A percentile compares a stretch with the other conserved stretches of the same genome.
Evolutionary conservation across 2,329 filamentous ascomycete species (phyloP).

Genomic region (Ascochyta viciae-villosae): DNA sequence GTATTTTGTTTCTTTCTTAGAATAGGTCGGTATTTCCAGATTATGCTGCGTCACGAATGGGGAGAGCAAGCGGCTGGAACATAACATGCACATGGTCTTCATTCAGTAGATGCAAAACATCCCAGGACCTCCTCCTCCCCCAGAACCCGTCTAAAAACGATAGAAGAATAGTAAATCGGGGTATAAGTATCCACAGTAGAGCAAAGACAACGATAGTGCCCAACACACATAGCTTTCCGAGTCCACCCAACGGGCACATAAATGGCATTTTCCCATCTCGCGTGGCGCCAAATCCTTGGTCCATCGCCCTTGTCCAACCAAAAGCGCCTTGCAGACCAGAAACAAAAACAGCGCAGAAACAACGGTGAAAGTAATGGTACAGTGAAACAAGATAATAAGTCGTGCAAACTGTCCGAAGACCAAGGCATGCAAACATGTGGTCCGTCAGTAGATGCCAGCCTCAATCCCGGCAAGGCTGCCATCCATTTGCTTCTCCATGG

Average conservation of each 20-base stretch:
- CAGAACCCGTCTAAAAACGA: slow-evolving; percentile 18
- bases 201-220: slow-evolving; percentile 1
- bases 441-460: slow-evolving; percentile 14
- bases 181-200: slow-evolving; percentile 17
- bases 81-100: neutral
- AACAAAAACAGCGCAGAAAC: neutral
- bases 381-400: slow-evolving; percentile 1
- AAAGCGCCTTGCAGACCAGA: slow-evolving; percentile 1
- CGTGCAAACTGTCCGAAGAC: slow-evolving; percentile 5
- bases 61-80: neutral
- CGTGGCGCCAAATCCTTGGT: neutral
- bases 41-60: too few relatives aligned
- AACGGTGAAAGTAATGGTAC: neutral
- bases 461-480: slow-evolving; percentile 27
- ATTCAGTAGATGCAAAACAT: neutral
- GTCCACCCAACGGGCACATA: slow-evolving; percentile 1
- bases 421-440: neutral
- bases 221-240: neutral
- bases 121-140: neutral
- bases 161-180: slow-evolving; percentile 15
- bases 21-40: too few relatives aligned
- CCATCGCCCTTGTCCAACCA: neutral
- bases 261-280: slow-evolving; percentile 1
- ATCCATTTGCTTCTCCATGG: slow-evolving; percentile 44
- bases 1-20: too few relatives aligned